A percentile compares a stretch with the other conserved stretches of the same genome.
Evolutionary conservation across 768 basidiomycete species (phyloP).

Genomic region (Boletus sp.): DNA sequence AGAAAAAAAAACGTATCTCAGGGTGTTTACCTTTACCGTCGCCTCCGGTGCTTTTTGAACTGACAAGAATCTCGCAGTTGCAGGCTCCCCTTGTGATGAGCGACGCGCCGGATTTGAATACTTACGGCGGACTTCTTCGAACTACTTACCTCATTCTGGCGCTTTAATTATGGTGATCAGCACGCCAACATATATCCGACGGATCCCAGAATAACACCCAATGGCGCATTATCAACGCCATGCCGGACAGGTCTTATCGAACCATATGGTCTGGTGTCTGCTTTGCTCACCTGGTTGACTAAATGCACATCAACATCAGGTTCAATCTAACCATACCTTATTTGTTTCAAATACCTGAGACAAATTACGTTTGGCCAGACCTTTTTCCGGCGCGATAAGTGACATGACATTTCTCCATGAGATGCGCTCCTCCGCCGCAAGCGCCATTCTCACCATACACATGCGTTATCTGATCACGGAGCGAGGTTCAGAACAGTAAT

Average conservation of each 20-base stretch:
- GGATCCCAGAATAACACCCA: background rate
- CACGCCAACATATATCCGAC: background rate
- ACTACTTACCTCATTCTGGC: conserved; percentile 8
- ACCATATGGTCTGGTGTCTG: background rate
- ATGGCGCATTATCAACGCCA: conserved; percentile 10
- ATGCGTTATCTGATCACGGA: background rate
- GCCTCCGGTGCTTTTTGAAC: background rate
- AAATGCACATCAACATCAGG: conserved; percentile 1
- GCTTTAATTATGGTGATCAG: conserved; percentile 9
- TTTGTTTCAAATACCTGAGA: conserved; percentile 1
- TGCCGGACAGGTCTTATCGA: conserved; percentile 6
- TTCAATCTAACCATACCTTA: conserved; percentile 2
- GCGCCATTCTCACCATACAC: background rate
- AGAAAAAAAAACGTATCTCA: background rate
- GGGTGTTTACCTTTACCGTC: background rate
- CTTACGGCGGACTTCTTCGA: background rate
- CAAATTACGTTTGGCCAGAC: background rate
- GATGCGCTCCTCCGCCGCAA: background rate
- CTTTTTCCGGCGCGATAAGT: background rate
- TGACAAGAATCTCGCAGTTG: background rate
- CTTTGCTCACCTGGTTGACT: background rate
- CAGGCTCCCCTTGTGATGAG: background rate
- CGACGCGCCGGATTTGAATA: background rate
- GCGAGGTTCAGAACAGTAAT: background rate
- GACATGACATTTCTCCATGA: conserved; percentile 2